Percentiles rank a stretch among this genome's conserved stretches.
Evolutionary conservation across 2,329 filamentous ascomycete species (phyloP).

Genomic region (Ceratocystis diversiconidia): DNA sequence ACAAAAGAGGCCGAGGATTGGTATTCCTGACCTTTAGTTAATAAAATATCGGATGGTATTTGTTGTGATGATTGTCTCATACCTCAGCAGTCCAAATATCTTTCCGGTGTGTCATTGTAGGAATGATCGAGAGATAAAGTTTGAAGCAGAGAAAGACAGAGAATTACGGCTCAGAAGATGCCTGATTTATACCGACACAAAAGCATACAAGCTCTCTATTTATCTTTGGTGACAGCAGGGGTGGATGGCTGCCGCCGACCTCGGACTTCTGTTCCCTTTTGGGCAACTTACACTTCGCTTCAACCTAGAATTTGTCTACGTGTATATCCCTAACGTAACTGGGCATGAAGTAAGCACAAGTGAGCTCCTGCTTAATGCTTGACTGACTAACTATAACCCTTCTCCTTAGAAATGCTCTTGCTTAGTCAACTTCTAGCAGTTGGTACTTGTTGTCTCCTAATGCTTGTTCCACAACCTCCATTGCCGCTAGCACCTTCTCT

Average conservation of each 20-base stretch:
- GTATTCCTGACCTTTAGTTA: slow-evolving; percentile 34
- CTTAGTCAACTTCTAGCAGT: slow-evolving; percentile 34
- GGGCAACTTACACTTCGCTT: slow-evolving; percentile 5
- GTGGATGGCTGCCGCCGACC: slow-evolving; percentile 15
- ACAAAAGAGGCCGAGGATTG: slow-evolving; percentile 49
- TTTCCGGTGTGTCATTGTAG: slow-evolving; percentile 3
- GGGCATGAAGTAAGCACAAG: neutral
- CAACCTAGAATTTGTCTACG: neutral
- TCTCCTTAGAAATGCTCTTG: neutral
- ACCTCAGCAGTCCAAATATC: slow-evolving; percentile 32
- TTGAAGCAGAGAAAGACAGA: neutral
- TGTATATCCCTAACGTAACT: neutral
- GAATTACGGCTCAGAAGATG: neutral
- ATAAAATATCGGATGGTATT: neutral
- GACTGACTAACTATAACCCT: slow-evolving; percentile 7
- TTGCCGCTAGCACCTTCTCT: slow-evolving; percentile 71
- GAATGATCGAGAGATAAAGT: neutral
- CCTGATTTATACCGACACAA: neutral
- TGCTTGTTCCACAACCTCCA: slow-evolving; percentile 65
- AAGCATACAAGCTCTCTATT: neutral
- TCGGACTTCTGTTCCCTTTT: slow-evolving; percentile 18
- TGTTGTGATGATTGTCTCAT: neutral
- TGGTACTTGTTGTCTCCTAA: slow-evolving; percentile 44
- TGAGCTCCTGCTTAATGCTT: neutral
- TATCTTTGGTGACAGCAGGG: neutral